Percentiles rank a stretch among this genome's conserved stretches.
phyloP scores from a whole-genome alignment of 2,329 filamentous ascomycete genomes.

The Botryotinia globosa region DNA sequence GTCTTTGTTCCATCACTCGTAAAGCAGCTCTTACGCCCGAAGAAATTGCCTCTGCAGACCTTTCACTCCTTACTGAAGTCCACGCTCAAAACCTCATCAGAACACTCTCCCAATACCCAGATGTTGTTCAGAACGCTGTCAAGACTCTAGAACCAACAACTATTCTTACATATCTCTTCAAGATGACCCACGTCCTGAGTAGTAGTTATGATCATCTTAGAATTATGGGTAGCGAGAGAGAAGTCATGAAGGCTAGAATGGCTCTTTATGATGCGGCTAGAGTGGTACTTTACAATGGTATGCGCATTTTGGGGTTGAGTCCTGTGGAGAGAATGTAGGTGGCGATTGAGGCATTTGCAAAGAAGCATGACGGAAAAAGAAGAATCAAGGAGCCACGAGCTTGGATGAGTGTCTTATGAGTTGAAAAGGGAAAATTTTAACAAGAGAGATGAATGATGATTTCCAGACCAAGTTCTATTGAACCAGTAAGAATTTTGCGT shows the following conservation, averaged over 20 bases:
- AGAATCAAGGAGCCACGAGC: neutral
- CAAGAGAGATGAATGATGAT: neutral
- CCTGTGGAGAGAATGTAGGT: conserved; percentile 58
- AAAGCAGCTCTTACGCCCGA: conserved; percentile 52
- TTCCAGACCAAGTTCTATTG: neutral
- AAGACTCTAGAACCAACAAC: conserved; percentile 77
- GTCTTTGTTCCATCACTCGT: conserved; percentile 63
- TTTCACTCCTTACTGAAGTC: conserved; percentile 65
- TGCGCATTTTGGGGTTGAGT: conserved; percentile 73
- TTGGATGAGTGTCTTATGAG: neutral
- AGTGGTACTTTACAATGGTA: conserved; percentile 76
- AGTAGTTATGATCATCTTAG: conserved; percentile 79
- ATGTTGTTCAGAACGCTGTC: conserved; percentile 78
- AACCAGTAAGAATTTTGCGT: neutral
- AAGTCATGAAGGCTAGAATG: conserved; percentile 69
- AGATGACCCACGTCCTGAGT: conserved; percentile 79
- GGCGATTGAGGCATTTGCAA: neutral
- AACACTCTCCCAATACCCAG: conserved; percentile 78
- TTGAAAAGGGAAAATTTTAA: neutral
- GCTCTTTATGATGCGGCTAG: conserved; percentile 75
- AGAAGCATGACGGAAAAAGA: neutral
- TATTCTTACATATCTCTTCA: conserved; percentile 70
- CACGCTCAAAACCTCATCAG: conserved; percentile 73
- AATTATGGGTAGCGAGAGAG: conserved; percentile 74
- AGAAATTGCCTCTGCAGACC: conserved; percentile 61